Base-by-base conservation (phyloP, 257 asterid genomes). In the Primulina huaijiensis region DNA sequence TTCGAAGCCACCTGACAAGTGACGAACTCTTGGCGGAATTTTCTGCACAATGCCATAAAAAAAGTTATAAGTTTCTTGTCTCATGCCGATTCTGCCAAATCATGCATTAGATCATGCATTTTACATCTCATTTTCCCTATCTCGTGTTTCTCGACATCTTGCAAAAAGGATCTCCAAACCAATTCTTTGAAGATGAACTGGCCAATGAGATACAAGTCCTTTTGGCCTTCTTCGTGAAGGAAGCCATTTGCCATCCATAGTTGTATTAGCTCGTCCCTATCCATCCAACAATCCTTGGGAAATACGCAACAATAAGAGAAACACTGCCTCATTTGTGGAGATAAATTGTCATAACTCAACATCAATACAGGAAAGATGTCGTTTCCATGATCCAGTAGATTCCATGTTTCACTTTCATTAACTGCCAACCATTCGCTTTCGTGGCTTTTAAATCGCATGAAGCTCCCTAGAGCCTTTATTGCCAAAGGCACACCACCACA, bases 51-150 rank as follows among this genome's bases (percentile, higher is more conserved):
- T 20, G 14, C 6, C 64, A 20, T 33, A 9, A 17, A 14, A 38
- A 69, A 71, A 0, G 6, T 33, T 20, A 10, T 4, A 69, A n/a
- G 50, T 64, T 62, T 75, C 76, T 8, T 64, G 34, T 38, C 38
- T 23, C 79, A 75, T 64, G 6, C 43, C 4, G 72, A 75, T 58
- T 21, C 11, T 5, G 78, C 80, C 17, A 79, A 37, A 66, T 67
- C 80, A 68, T 79, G 80, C 57, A 71, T 46, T 10, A 75, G 34
- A 55, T 79, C 77, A 35, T 79, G 80, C 75, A 71, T 75, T 38
- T 63, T 75, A 34, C 73, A 75, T 0, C 8, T 46, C 30, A 23
- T 5, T 0, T 12, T 12, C 31, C 60, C 74, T 20, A 0, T 8
- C 1, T 4, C 0, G 10, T 52, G 25, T 30, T 4, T 46, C 53